Evolutionary conservation across 257 asterid species (phyloP), one percentile per base, ranked within the genome.

Genomic region (Henckelia pumila): DNA sequence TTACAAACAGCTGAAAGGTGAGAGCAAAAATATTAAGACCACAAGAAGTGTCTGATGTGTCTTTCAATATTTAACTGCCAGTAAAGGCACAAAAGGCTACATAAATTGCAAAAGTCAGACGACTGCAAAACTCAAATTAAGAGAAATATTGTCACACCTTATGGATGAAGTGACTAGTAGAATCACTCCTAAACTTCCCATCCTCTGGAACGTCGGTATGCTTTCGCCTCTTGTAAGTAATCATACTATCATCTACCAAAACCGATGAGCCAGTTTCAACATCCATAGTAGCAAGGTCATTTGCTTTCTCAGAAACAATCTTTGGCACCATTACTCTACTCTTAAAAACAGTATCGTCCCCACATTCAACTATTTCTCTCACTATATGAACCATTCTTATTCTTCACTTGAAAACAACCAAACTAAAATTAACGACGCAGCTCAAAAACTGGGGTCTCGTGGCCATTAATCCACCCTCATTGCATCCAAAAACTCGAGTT

Each of bases 211-310:
- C 59, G 55, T 66, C 79, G 63, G 47, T 70, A 62, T 53, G 75
- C 81, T 56, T 91, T 70, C 95, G 88, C 84, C 97, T 83, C 86
- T 85, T 84, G 78, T 91, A 88, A 29, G 93, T 88, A 65, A 76
- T 76, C 70, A 89, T 67, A 74, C 74, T 29, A 57, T 65, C 73
- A 28, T 76, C 70, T 33, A 79, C 71, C 30, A 76, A 75, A 59
- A 78, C 80, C 4, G 72, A 60, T 19, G 73, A 61, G 71, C 81
- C 75, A 29, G 74, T 72, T 77, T 61, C 82, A 35, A 35, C 52
- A 9, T 61, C 75, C 37, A 23, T n/a, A 13, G 14, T 8, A 5
- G 66, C 77, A 55, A 47, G 24, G 16, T 6, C 90, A 77, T 76
- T 86, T 26, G 37, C 74, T 49, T 75, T 70, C 49, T 47, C 73